Evolutionary conservation across 2,329 filamentous ascomycete genomes (phyloP).

Genomic region (Ophiostoma himal-ulmi): DNA sequence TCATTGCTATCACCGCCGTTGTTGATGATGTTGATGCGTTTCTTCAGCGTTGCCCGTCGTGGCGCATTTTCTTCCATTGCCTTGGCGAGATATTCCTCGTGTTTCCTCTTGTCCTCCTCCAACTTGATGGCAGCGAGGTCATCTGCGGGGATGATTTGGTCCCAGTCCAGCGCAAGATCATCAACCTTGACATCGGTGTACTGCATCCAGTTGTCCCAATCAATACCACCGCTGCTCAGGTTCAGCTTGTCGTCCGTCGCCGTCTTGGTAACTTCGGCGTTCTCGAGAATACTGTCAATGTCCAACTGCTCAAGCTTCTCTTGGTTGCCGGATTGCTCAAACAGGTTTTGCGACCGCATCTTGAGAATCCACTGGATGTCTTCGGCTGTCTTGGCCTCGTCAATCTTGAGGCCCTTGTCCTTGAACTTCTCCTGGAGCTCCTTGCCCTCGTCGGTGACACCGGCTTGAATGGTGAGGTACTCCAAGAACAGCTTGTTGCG

Average conservation of each 20-base stretch:
- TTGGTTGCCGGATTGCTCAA: slow-evolving; percentile 94
- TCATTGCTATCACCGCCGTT: slow-evolving; percentile 30
- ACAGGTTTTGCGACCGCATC: slow-evolving; percentile 98
- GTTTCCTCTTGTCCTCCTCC: slow-evolving; percentile 76
- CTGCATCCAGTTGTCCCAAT: slow-evolving; percentile 91
- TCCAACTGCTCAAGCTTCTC: slow-evolving; percentile 94
- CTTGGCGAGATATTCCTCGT: slow-evolving; percentile 75
- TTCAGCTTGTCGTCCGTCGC: slow-evolving; percentile 88
- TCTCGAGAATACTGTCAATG: slow-evolving; percentile 93
- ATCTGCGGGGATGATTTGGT: slow-evolving; percentile 94
- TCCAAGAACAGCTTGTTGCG: slow-evolving; percentile 97
- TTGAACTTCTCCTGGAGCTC: slow-evolving; percentile 68
- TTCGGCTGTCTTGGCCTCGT: slow-evolving; percentile 82
- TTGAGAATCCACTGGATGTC: slow-evolving; percentile 96
- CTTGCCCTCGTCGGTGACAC: slow-evolving; percentile 91
- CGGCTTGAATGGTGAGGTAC: slow-evolving; percentile 93
- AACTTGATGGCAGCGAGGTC: slow-evolving; percentile 84
- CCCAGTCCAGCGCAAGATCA: slow-evolving; percentile 75
- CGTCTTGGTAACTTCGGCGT: slow-evolving; percentile 94
- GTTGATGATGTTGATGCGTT: slow-evolving; percentile 38
- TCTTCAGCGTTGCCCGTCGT: slow-evolving; percentile 62
- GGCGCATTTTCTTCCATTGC: slow-evolving; percentile 82
- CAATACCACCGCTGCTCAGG: slow-evolving; percentile 78
- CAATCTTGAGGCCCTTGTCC: slow-evolving; percentile 66
- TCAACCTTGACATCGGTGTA: slow-evolving; percentile 98